phyloP scores from a whole-genome alignment of 768 basidiomycete species.

The Bullera alba region DNA sequence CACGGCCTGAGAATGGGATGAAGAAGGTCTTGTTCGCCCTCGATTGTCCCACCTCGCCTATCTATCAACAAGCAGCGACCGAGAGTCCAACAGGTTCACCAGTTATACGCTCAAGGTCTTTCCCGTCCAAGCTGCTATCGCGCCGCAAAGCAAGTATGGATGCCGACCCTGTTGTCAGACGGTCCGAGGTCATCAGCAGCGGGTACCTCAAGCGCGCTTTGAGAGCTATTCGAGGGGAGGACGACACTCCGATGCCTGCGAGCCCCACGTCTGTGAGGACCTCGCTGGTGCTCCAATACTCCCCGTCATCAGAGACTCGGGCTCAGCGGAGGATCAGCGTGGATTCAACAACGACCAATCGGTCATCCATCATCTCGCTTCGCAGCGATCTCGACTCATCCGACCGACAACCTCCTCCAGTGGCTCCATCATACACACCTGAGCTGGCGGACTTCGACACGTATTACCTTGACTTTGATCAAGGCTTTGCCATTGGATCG shows the following conservation, averaged over 20 bases:
- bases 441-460: background rate
- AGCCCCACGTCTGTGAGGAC: no score
- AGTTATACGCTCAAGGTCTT: slow-evolving; percentile 11
- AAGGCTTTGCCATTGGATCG: background rate
- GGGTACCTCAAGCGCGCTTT: slow-evolving; percentile 11
- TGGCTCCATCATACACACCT: background rate
- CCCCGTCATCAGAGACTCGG: no score
- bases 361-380: no score
- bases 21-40: background rate
- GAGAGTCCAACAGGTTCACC: background rate
- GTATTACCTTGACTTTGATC: slow-evolving; percentile 2
- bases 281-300: no score
- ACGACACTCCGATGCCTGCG: background rate
- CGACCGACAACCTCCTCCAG: background rate
- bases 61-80: background rate
- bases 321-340: background rate
- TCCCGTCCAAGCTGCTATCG: slow-evolving; percentile 12
- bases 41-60: background rate
- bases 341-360: no score
- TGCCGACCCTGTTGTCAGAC: background rate
- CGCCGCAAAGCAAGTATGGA: slow-evolving; percentile 1
- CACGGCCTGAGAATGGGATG: slow-evolving; percentile 1
- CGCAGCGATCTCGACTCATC: background rate
- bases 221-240: slow-evolving; percentile 5
- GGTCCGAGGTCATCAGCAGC: slow-evolving; percentile 7